phyloP scores from a whole-genome alignment of 2,329 filamentous ascomycete genomes.

The Aureobasidium namibiae region DNA sequence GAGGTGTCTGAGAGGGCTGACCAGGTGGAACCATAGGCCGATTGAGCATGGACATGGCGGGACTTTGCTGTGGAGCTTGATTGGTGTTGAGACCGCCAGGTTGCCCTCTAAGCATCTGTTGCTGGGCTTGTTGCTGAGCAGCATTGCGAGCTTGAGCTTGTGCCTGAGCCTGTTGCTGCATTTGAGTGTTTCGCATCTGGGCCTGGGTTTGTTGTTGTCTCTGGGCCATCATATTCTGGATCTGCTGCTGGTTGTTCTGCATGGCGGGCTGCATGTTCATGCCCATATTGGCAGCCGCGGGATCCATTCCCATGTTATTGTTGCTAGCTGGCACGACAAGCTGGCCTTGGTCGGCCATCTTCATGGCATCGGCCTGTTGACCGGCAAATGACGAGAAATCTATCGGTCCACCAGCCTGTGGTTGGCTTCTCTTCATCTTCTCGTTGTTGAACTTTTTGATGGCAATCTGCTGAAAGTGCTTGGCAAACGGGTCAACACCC shows the following conservation, averaged over 20 bases:
- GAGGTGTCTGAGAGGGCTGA: conserved; percentile 29
- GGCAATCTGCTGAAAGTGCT: conserved; percentile 10
- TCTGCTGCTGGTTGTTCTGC: conserved; percentile 28
- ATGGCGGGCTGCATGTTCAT: conserved; percentile 33
- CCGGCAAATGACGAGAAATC: conserved; percentile 50
- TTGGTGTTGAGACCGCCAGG: conserved; percentile 37
- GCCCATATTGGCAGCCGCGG: conserved; percentile 15
- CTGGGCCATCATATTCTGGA: conserved; percentile 20
- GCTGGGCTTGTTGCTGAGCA: conserved; percentile 36
- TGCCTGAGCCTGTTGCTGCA: conserved; percentile 27
- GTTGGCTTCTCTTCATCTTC: conserved; percentile 21
- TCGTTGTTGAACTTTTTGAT: conserved; percentile 15
- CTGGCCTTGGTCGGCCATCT: conserved; percentile 52
- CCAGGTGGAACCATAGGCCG: conserved; percentile 39
- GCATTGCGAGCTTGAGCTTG: conserved; percentile 29
- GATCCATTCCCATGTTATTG: conserved; percentile 26
- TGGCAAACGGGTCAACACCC: conserved; percentile 39
- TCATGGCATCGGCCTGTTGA: conserved; percentile 54
- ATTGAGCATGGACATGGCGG: conserved; percentile 42
- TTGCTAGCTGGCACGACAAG: conserved; percentile 57
- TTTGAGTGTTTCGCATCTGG: conserved; percentile 30
- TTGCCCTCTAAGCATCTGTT: conserved; percentile 37
- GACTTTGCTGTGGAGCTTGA: conserved; percentile 33
- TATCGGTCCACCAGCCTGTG: conserved; percentile 29
- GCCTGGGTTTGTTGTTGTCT: conserved; percentile 23